phyloP scores from a whole-genome alignment of 1,284 basidiomycete species.

The Puccinia sorghi region DNA sequence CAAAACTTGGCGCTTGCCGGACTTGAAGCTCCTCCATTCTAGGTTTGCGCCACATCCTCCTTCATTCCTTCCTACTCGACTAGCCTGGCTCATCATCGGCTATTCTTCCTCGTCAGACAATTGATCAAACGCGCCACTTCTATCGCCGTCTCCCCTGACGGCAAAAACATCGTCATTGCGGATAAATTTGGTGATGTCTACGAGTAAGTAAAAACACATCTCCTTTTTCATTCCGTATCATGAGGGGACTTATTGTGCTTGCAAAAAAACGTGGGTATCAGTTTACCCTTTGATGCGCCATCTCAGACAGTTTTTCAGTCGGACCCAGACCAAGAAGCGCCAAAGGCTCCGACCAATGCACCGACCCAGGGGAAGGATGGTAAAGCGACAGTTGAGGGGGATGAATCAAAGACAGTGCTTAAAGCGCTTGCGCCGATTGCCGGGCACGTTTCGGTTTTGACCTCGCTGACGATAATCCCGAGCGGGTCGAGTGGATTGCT shows the following conservation, averaged over 20 bases:
- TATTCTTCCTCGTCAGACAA: not conserved
- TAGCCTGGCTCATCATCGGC: no score
- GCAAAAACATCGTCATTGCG: slow-evolving; percentile 48
- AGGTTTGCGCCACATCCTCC: not conserved
- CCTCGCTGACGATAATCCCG: slow-evolving; percentile 39
- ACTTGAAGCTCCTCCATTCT: slow-evolving; percentile 31
- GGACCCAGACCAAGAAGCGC: slow-evolving; percentile 40
- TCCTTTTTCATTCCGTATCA: not conserved
- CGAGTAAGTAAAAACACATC: slow-evolving; percentile 10
- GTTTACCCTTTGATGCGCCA: slow-evolving; percentile 46
- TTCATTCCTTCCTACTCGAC: not conserved
- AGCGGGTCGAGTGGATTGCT: not conserved
- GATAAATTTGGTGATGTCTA: slow-evolving; percentile 49
- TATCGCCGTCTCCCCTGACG: slow-evolving; percentile 40
- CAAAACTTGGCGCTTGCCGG: slow-evolving; percentile 43
- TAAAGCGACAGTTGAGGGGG: not conserved
- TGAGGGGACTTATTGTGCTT: no score
- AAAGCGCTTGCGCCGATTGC: slow-evolving; percentile 41
- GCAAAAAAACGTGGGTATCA: not conserved
- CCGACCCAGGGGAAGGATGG: not conserved
- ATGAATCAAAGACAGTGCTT: not conserved
- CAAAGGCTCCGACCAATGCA: not conserved
- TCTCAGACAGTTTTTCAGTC: slow-evolving; percentile 31
- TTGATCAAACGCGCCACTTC: slow-evolving; percentile 42
- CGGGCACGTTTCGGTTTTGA: slow-evolving; percentile 44